These are phyloP conservation scores for Cardamine chenopodiifolia DNA, from an alignment of 345 rosid genomes.

Conservation along the genomic window DNA sequence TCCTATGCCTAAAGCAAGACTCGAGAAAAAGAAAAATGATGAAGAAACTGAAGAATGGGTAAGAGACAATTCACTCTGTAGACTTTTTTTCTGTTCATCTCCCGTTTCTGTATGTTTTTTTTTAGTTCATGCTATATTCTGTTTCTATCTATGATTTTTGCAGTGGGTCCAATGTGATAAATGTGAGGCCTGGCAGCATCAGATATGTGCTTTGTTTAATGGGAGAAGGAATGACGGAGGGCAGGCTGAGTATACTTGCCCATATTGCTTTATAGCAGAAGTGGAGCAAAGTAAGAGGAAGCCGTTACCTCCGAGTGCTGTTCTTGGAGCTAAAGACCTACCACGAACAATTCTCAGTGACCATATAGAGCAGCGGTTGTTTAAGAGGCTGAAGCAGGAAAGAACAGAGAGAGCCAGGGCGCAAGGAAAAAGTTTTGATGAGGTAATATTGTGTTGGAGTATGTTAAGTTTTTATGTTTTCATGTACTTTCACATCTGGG, in stretches of 20 bases:
- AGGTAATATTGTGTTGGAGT: constrained; percentile 55
- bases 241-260: constrained; percentile 99
- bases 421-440: constrained; percentile 85
- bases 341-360: constrained; percentile 96
- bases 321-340: constrained; percentile 96
- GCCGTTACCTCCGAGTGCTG: constrained; percentile 98
- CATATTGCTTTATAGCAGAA: constrained; percentile 90
- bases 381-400: constrained; percentile 77
- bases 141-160: constrained; percentile 39
- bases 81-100: constrained; percentile 9
- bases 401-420: constrained; percentile 81
- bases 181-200: constrained; percentile 99
- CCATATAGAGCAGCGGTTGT: constrained; percentile 89
- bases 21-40: constrained; percentile 99
- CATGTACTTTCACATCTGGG: constrained; percentile 7
- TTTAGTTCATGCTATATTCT: constrained; percentile 6
- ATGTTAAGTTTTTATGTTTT: constrained; percentile 6
- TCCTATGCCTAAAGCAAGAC: constrained; percentile 70
- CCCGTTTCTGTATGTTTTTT: constrained; percentile 1
- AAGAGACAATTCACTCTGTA: constrained; percentile 29
- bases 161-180: constrained; percentile 99
- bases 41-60: constrained; percentile 99
- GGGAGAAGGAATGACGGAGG: constrained; percentile 99
- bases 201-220: constrained; percentile 96
- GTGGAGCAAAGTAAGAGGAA: constrained; percentile 88